Percentiles rank a stretch among this genome's conserved stretches.
These are phyloP conservation scores for Fusarium sp. DNA, from an alignment of 2,329 filamentous ascomycete genomes.

Conservation along the genomic window DNA sequence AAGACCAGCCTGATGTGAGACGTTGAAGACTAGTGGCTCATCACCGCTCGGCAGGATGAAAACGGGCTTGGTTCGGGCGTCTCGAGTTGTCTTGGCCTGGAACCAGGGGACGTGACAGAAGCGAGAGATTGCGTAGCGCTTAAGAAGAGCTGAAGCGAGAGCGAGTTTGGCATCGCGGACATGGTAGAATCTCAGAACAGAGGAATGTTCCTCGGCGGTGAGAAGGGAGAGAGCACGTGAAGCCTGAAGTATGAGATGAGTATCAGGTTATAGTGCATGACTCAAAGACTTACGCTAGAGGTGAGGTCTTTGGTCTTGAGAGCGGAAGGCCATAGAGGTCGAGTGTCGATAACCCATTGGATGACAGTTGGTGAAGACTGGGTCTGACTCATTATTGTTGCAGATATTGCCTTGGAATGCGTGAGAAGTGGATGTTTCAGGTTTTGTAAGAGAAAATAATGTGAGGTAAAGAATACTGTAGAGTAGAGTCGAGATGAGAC, in stretches of 20 bases:
- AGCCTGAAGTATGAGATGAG: constrained; percentile 54
- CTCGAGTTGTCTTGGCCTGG: constrained; percentile 65
- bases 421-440: background rate
- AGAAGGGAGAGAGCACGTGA: constrained; percentile 65
- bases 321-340: constrained; percentile 66
- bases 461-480: background rate
- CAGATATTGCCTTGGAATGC: background rate
- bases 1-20: constrained; percentile 81
- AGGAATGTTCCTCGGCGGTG: constrained; percentile 64
- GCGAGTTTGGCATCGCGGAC: constrained; percentile 79
- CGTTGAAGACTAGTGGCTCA: constrained; percentile 74
- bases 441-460: background rate
- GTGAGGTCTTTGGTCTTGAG: constrained; percentile 60
- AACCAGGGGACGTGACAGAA: constrained; percentile 70
- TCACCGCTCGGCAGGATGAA: constrained; percentile 60
- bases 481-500: background rate
- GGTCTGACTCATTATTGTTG: constrained; percentile 20
- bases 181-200: constrained; percentile 71
- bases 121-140: constrained; percentile 74
- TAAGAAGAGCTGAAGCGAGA: constrained; percentile 77
- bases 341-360: constrained; percentile 73
- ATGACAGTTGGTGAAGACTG: constrained; percentile 54
- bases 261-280: background rate
- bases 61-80: constrained; percentile 65
- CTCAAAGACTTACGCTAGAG: constrained; percentile 53